These are phyloP conservation scores for Ogataea nitratoaversa DNA, from an alignment of 805 yeast genomes.

Conservation along the genomic window DNA sequence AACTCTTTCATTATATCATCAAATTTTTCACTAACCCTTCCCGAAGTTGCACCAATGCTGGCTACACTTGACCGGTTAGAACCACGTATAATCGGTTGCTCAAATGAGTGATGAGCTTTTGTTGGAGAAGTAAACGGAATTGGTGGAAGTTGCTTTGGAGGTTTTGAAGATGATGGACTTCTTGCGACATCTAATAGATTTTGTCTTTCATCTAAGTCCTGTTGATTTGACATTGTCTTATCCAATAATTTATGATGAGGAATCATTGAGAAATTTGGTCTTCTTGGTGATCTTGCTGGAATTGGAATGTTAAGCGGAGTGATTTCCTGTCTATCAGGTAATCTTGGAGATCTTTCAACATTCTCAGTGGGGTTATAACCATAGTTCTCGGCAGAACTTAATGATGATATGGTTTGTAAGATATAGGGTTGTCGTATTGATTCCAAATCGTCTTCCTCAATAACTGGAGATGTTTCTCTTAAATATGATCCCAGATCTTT, in stretches of 20 bases:
- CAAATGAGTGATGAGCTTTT: not conserved
- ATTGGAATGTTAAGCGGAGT: slow-evolving; percentile 22
- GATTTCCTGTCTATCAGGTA: slow-evolving; percentile 25
- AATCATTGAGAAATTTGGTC: slow-evolving; percentile 22
- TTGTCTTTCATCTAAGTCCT: not conserved
- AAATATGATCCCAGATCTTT: slow-evolving; percentile 10
- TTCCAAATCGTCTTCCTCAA: slow-evolving; percentile 18
- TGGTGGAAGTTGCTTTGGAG: slow-evolving; percentile 1
- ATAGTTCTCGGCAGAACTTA: not conserved
- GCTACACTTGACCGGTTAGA: slow-evolving; percentile 1
- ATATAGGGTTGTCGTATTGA: slow-evolving; percentile 17
- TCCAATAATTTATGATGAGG: no score
- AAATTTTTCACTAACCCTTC: slow-evolving; percentile 22
- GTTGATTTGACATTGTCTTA: not conserved
- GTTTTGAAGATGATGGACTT: not conserved
- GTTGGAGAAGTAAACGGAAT: not conserved
- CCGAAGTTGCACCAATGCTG: slow-evolving; percentile 6
- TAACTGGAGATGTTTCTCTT: slow-evolving; percentile 14
- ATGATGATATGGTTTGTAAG: slow-evolving; percentile 16
- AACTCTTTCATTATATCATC: slow-evolving; percentile 32
- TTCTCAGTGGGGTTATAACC: not conserved
- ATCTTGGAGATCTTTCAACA: slow-evolving; percentile 9
- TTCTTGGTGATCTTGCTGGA: slow-evolving; percentile 31
- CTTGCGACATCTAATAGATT: not conserved
- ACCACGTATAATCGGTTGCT: not conserved